Conservation (phyloP, 2,329 filamentous ascomycete genomes). For the Paraphaeosphaeria minitans region DNA sequence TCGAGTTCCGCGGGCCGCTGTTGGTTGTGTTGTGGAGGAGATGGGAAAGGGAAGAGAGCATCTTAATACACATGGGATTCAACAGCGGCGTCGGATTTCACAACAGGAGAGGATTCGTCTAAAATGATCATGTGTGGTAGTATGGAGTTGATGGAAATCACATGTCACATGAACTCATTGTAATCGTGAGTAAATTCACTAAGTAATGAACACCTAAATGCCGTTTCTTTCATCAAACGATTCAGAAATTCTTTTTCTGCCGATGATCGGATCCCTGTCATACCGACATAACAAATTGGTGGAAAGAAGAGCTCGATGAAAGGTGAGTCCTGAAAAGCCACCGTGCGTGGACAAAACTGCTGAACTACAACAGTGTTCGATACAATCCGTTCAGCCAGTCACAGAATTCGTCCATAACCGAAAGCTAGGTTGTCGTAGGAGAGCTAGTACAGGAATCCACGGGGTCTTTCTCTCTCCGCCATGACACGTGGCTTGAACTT, state of each 20-base stretch:
- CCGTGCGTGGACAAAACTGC: not conserved
- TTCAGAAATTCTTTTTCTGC: too few relatives aligned
- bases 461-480: not conserved
- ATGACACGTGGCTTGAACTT: too few relatives aligned
- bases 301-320: not conserved
- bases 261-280: not conserved
- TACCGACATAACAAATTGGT: not conserved
- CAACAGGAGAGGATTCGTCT: not conserved
- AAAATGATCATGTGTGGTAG: not conserved
- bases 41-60: not conserved
- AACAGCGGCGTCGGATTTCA: not conserved
- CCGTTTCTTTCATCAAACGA: not conserved
- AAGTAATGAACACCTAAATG: too few relatives aligned
- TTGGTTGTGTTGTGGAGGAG: not conserved
- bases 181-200: too few relatives aligned
- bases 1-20: not conserved
- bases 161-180: too few relatives aligned
- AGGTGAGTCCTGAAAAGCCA: not conserved
- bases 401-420: not conserved
- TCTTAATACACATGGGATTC: not conserved
- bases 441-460: not conserved
- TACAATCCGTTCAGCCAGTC: not conserved
- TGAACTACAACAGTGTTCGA: not conserved
- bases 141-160: not conserved
- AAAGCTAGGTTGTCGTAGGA: not conserved